Evolutionary conservation across 352 stramenopile genomes (phyloP), one percentile per base, ranked within the genome.

Genomic region (Pelagophyceae sp.): DNA sequence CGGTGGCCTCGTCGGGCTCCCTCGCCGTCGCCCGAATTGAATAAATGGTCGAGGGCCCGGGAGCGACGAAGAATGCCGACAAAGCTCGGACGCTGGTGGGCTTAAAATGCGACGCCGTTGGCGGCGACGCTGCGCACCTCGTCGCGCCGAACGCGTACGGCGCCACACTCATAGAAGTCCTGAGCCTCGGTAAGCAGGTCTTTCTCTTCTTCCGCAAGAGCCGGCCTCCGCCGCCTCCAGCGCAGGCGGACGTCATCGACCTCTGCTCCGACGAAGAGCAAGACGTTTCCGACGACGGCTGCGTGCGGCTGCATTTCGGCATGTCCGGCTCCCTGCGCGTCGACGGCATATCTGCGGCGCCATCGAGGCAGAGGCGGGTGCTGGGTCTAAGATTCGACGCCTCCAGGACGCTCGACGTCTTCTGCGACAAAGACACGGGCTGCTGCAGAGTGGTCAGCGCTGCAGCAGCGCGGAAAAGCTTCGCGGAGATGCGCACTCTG

Each of bases 31-130:
- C n/a, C n/a, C n/a, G n/a, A n/a, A n/a, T n/a, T n/a, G 50, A 61
- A 65, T 6, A 19, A 17, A 76, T 76, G 71, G 71, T 76, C 33
- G 71, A 76, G 61, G 71, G 71, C 33, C 71, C 71, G 27, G 71
- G 71, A 23, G 31, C 50, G n/a, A 76, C 71, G 6, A 76, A 76
- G 17, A 76, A 76, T 31, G 71, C 20, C 2, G 27, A 64, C 0
- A 60, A 64, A 2, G 32, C 37, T 5, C 71, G 71, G 3, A 11
- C 11, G 29, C 37, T 76, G 20, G 1, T 37, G 11, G 32, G 71
- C 27, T 31, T 76, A 1, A 38, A 32, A 33, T 29, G 31, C 11
- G 11, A 31, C 32, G 23, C 17, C 37, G 31, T 27, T 23, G 50
- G 71, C 11, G 23, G 11, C 50, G 38, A 50, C n/a, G 38, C 31